Percentiles rank a stretch among this genome's conserved stretches.
phyloP scores from a whole-genome alignment of 1,284 basidiomycete species.

The Tylopilus sp. region DNA sequence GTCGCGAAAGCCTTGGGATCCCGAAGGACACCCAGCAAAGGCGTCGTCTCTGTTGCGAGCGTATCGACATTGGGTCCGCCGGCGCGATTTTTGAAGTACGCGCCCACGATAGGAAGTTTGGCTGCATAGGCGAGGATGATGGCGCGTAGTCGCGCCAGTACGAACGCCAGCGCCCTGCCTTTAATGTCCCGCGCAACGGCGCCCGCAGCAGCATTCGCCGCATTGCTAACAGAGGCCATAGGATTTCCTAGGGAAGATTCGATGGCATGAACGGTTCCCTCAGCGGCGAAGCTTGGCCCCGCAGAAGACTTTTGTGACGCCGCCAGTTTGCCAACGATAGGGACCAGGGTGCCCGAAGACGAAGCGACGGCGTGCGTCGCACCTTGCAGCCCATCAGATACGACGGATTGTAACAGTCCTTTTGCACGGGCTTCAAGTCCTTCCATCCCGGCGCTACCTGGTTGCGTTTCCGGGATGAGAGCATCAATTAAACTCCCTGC shows the following conservation, averaged over 20 bases:
- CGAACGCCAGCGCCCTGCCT: slow-evolving; percentile 2
- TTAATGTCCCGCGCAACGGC: slow-evolving; percentile 5
- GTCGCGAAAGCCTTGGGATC: slow-evolving; percentile 26
- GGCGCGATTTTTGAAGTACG: slow-evolving; percentile 18
- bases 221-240: not conserved
- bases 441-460: not conserved
- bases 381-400: not conserved
- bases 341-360: not conserved
- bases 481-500: not conserved
- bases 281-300: not conserved
- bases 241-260: not conserved
- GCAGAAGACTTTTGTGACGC: not conserved
- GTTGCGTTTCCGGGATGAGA: not conserved
- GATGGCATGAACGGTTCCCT: slow-evolving; percentile 3
- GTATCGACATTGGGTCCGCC: not conserved
- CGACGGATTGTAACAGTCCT: slow-evolving; percentile 1
- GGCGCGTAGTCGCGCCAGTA: slow-evolving; percentile 11
- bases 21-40: slow-evolving; percentile 23
- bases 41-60: slow-evolving; percentile 24
- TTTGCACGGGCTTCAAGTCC: slow-evolving; percentile 1
- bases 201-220: not conserved
- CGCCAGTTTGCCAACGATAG: not conserved
- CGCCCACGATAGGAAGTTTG: slow-evolving; percentile 23
- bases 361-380: not conserved
- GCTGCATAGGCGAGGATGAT: slow-evolving; percentile 10